Evolutionary conservation across 495 filamentous ascomycete genomes (phyloP), one percentile per base, ranked within the genome.

Genomic region (Aspergillus steynii): DNA sequence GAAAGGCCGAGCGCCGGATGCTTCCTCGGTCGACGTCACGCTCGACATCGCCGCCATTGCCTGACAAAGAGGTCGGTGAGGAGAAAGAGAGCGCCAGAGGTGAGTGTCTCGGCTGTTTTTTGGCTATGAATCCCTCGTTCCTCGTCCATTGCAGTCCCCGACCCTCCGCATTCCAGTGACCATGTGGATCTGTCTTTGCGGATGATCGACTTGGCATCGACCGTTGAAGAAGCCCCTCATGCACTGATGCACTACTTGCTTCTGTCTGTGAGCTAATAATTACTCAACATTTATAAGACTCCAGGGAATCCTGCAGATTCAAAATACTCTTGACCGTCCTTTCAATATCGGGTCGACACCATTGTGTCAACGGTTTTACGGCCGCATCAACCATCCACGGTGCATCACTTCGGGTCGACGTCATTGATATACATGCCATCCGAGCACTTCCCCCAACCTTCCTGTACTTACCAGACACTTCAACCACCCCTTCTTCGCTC

Each of bases 361-460:
- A 42, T 42, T 42, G 37, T 42, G 37, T 12, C 37, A 12, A 12
- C 9, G 3, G 12, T 42, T 42, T 10, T 12, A 15, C 20, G 20
- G 20, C 37, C 37, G 8, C 37, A 15, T 42, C 37, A 42, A 42
- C 37, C 4, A 15, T 14, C 37, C 37, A 4, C 37, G 50, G 37
- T 31, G 6, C 32, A 31, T 34, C 54, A 50, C 27, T 29, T 64
- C 51, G 27, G 37, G 58, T 55, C 69, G 69, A 68, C 66, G 66
- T 71, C 69, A 68, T 68, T 62, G 65, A 61, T 60, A 64, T 60
- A 61, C 63, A 29, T 57, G 4, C 37, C 45, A 28, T 31, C n/a
- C 12, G 26, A 50, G n/a, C 34, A 31, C 50, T 5, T 49, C 55
- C 50, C 28, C 46, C 7, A 28, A 56, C n/a, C 55, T 51, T 29